Evolutionary conservation across 768 basidiomycete species (phyloP).

Genomic region (Tephrocybe sp.): DNA sequence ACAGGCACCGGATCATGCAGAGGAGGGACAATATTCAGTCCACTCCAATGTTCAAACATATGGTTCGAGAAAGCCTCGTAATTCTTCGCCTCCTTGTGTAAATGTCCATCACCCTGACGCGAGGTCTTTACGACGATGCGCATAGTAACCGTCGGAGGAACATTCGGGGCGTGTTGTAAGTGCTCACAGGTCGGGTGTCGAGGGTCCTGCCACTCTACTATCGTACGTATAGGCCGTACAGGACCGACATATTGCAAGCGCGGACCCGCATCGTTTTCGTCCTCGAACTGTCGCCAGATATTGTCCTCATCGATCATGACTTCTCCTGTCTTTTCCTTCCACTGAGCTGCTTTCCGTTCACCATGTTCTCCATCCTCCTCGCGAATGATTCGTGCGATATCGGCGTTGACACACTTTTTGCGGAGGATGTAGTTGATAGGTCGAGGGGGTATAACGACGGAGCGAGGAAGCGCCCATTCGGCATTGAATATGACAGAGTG

Average conservation of each 20-base stretch:
- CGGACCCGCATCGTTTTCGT: too few relatives aligned
- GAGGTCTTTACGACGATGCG: constrained; percentile 45
- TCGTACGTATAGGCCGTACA: constrained; percentile 19
- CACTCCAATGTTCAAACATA: constrained; percentile 48
- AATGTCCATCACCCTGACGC: constrained; percentile 31
- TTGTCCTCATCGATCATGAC: not conserved
- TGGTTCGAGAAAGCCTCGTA: constrained; percentile 44
- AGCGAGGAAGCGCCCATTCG: constrained; percentile 32
- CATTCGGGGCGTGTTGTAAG: constrained; percentile 7
- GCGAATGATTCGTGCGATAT: constrained; percentile 19
- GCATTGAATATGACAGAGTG: constrained; percentile 53
- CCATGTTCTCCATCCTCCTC: constrained; percentile 26
- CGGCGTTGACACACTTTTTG: constrained; percentile 32
- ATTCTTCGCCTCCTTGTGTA: constrained; percentile 37
- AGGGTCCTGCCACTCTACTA: constrained; percentile 29
- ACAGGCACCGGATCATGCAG: constrained; percentile 43
- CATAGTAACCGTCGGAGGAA: constrained; percentile 36
- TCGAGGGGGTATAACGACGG: constrained; percentile 3
- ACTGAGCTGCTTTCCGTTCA: constrained; percentile 13
- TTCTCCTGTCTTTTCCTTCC: constrained; percentile 14
- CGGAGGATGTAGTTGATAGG: constrained; percentile 29
- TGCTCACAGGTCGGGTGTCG: constrained; percentile 29
- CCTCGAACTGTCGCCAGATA: too few relatives aligned
- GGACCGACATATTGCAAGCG: too few relatives aligned
- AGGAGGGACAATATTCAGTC: constrained; percentile 41